phyloP scores from a whole-genome alignment of 495 filamentous ascomycete genomes.

The Xylaria bambusicola region DNA sequence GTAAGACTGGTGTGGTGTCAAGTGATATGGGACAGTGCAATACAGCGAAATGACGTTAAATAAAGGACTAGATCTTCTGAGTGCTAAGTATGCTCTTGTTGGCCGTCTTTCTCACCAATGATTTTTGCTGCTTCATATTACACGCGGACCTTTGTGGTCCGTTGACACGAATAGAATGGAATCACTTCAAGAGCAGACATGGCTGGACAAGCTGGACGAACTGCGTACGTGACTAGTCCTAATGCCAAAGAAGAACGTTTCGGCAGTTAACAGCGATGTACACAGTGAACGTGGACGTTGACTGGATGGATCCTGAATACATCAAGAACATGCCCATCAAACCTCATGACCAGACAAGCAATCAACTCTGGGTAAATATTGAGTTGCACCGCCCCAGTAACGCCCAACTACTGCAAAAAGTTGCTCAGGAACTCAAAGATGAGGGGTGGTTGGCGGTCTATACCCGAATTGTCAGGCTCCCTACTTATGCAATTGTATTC shows the following conservation, averaged over 20 bases:
- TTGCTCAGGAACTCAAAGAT: slow-evolving; percentile 40
- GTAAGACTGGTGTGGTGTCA: background rate
- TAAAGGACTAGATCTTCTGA: no score
- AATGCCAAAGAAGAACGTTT: background rate
- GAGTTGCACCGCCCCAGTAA: slow-evolving; percentile 41
- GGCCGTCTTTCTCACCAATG: no score
- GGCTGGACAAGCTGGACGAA: slow-evolving; percentile 33
- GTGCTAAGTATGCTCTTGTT: no score
- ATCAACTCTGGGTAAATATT: slow-evolving; percentile 44
- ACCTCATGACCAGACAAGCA: slow-evolving; percentile 49
- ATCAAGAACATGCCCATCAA: slow-evolving; percentile 46
- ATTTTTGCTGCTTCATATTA: background rate
- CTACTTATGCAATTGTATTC: background rate
- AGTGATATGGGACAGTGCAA: background rate
- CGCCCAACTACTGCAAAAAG: slow-evolving; percentile 35
- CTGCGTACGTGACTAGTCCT: slow-evolving; percentile 16
- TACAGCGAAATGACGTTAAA: no score
- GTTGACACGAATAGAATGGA: background rate
- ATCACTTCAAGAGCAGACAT: slow-evolving; percentile 11
- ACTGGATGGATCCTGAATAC: slow-evolving; percentile 45
- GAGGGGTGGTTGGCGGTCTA: slow-evolving; percentile 45
- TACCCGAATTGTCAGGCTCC: slow-evolving; percentile 32
- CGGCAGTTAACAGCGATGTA: slow-evolving; percentile 4
- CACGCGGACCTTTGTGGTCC: background rate
- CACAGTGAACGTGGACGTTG: slow-evolving; percentile 41